These are phyloP conservation scores for Penicillium lagena DNA, from an alignment of 495 filamentous ascomycete genomes.

Conservation along the genomic window DNA sequence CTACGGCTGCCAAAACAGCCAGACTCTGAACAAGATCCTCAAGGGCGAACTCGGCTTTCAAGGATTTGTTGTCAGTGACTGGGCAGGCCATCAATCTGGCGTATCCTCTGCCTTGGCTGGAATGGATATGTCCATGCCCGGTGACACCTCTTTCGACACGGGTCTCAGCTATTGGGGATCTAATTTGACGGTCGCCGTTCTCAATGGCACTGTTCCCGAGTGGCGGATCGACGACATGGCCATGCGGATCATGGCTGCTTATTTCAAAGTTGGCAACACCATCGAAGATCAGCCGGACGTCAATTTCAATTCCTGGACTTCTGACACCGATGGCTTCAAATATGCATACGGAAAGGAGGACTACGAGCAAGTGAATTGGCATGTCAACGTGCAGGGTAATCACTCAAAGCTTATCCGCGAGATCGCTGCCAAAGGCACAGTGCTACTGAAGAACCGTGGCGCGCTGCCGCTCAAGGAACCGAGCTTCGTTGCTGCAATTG, in stretches of 20 bases:
- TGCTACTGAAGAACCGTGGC: slow-evolving; percentile 81
- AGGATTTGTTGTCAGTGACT: slow-evolving; percentile 88
- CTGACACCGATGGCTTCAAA: slow-evolving; percentile 63
- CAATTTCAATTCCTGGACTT: slow-evolving; percentile 87
- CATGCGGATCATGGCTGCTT: slow-evolving; percentile 86
- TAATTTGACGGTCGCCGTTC: slow-evolving; percentile 76
- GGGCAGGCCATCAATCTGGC: slow-evolving; percentile 85
- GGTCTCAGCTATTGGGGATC: slow-evolving; percentile 75
- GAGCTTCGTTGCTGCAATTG: slow-evolving; percentile 71
- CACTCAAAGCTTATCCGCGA: slow-evolving; percentile 67
- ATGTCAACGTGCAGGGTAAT: slow-evolving; percentile 75
- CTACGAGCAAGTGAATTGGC: slow-evolving; percentile 68
- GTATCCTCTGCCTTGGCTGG: slow-evolving; percentile 74
- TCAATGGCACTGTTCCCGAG: slow-evolving; percentile 86
- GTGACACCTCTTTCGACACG: slow-evolving; percentile 69
- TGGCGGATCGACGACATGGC: slow-evolving; percentile 94
- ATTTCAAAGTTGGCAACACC: slow-evolving; percentile 80
- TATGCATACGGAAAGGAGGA: slow-evolving; percentile 55
- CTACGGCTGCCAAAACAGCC: slow-evolving; percentile 64
- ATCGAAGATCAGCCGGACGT: slow-evolving; percentile 52
- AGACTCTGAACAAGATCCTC: slow-evolving; percentile 72
- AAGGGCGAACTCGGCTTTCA: slow-evolving; percentile 94
- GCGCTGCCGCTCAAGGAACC: slow-evolving; percentile 73
- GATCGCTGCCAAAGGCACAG: slow-evolving; percentile 70
- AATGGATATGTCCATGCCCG: slow-evolving; percentile 94